phyloP scores from a whole-genome alignment of 495 filamentous ascomycete species.

The Parathielavia appendiculata region DNA sequence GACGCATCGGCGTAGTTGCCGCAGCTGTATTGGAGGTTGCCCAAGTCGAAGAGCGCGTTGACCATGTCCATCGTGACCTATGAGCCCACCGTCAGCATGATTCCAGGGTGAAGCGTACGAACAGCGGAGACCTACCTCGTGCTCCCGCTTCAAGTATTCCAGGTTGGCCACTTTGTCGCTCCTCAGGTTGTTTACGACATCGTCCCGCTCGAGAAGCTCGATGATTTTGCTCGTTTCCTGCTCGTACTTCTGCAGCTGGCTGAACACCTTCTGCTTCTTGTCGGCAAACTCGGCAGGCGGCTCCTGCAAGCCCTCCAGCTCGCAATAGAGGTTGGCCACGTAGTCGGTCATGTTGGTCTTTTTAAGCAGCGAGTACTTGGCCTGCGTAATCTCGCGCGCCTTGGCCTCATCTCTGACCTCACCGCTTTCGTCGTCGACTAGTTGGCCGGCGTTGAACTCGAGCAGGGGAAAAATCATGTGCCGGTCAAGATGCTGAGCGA shows the following conservation, averaged over 20 bases:
- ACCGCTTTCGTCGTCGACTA: constrained; percentile 49
- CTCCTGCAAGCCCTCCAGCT: constrained; percentile 73
- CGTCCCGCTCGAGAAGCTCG: constrained; percentile 75
- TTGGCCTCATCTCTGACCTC: constrained; percentile 50
- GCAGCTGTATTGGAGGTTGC: constrained; percentile 93
- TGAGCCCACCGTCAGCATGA: constrained; percentile 18
- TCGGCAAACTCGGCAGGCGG: constrained; percentile 78
- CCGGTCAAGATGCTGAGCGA: constrained; percentile 89
- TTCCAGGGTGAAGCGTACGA: neutral
- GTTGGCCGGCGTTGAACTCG: constrained; percentile 64
- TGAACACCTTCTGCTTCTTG: constrained; percentile 83
- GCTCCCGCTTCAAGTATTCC: constrained; percentile 89
- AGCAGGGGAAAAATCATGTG: constrained; percentile 93
- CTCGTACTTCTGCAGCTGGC: constrained; percentile 70
- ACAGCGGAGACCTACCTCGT: constrained; percentile 53
- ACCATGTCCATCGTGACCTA: constrained; percentile 90
- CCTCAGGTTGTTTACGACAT: constrained; percentile 79
- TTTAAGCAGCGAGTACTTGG: constrained; percentile 89
- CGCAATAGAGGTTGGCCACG: constrained; percentile 78
- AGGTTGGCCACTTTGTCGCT: constrained; percentile 97
- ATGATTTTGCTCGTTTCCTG: constrained; percentile 81
- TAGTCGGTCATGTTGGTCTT: constrained; percentile 98
- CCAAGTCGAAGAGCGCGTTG: constrained; percentile 86
- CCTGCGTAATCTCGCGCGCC: constrained; percentile 64
- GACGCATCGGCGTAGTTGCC: constrained; percentile 84